phyloP scores from a whole-genome alignment of 768 basidiomycete genomes.

The Xanthoconium purpureum region DNA sequence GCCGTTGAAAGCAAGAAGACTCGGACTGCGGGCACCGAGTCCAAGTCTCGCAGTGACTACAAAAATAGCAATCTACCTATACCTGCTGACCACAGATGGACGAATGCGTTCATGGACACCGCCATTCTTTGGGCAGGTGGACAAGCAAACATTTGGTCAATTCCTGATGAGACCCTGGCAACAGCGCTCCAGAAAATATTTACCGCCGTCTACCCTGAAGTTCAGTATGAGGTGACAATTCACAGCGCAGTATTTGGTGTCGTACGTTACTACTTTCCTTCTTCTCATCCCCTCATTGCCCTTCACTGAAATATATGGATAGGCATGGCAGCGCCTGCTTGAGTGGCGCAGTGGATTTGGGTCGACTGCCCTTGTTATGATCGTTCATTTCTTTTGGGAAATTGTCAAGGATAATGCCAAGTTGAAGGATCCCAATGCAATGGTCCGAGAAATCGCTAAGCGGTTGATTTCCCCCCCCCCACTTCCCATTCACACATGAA shows the following conservation, averaged over 20 bases:
- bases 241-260: not conserved
- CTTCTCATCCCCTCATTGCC: not conserved
- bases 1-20: not conserved
- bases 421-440: not conserved
- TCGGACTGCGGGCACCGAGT: too few species aligned
- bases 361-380: not conserved
- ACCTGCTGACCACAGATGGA: too few species aligned
- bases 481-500: not conserved
- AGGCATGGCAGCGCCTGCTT: constrained; percentile 1
- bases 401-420: not conserved
- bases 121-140: constrained; percentile 2
- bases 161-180: not conserved
- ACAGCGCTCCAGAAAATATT: constrained; percentile 2
- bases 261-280: not conserved
- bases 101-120: constrained; percentile 1
- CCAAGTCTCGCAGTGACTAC: too few species aligned
- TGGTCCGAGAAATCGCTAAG: not conserved
- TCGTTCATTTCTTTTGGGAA: constrained; percentile 1
- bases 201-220: not conserved
- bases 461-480: not conserved
- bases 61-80: too few species aligned
- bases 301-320: not conserved
- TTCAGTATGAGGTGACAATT: not conserved
- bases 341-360: constrained; percentile 4
- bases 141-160: not conserved